Evolutionary conservation across 2,329 filamentous ascomycete species (phyloP), one percentile per base, ranked within the genome.

Genomic region (Alternaria atra): DNA sequence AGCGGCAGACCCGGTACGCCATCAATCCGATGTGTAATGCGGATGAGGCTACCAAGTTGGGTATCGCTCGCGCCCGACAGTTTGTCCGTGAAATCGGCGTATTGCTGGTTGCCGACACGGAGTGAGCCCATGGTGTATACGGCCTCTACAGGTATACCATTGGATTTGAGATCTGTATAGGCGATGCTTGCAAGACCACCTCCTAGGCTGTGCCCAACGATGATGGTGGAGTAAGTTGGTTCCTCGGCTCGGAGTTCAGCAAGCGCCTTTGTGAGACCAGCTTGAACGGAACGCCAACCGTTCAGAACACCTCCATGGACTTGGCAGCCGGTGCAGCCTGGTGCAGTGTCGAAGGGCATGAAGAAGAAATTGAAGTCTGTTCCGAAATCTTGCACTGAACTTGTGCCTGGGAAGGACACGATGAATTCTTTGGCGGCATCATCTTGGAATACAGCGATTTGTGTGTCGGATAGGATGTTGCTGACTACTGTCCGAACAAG

Each of bases 131-230:
- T 62, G 46, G 65, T 67, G 30, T 67, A 67, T 37, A 56, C 61
- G 7, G 51, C 55, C 6, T 56, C 51, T 9, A 66, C n/a, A 0
- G 60, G 54, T 0, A 66, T 23, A 5, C 20, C 25, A 30, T 34
- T 56, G n/a, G 63, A 47, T 40, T 62, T 60, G 10, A 67, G 37
- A 13, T 67, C 65, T 0, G 63, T 66, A 30, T 60, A 67, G 1
- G 83, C 89, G 8, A 92, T 74, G 7, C 85, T 87, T 51, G 85
- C 87, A 4, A 91, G 79, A 9, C 88, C 88, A 30, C 81, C 90
- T 54, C 90, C 90, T 2, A 92, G 84, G 15, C 87, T 90, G 81
- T 91, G 89, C 43, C 90, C 90, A 0, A 87, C 87, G 35, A 84
- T 74, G 37, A 89, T 71, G 71, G 89, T 74, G 39, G 72, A 72